Evolutionary conservation across 208 protist genomes (phyloP).

Genomic region (Vickermania ingenoplastis): DNA sequence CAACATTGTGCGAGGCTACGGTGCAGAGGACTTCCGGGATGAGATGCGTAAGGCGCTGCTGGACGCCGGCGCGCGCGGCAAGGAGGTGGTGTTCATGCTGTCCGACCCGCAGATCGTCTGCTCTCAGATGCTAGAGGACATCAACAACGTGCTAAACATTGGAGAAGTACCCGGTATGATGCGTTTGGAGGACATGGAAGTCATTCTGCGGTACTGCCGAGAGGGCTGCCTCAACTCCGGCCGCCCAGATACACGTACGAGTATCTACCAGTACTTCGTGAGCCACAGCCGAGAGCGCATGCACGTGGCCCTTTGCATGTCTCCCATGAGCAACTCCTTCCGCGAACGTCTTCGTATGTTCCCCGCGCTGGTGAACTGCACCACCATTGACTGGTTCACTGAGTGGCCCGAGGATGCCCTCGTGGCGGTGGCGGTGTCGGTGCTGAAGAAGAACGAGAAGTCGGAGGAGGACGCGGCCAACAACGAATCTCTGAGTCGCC

Average conservation of each 20-base stretch:
- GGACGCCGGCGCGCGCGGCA: slow-evolving; percentile 65
- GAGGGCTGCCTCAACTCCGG: slow-evolving; percentile 57
- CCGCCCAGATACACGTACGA: slow-evolving; percentile 81
- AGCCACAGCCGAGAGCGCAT: slow-evolving; percentile 87
- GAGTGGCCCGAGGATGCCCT: slow-evolving; percentile 93
- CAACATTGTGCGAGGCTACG: slow-evolving; percentile 86
- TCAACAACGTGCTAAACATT: slow-evolving; percentile 96
- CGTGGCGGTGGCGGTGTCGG: slow-evolving; percentile 59
- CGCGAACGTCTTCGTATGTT: slow-evolving; percentile 92
- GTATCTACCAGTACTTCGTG: slow-evolving; percentile 90
- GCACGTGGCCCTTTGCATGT: slow-evolving; percentile 94
- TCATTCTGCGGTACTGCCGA: slow-evolving; percentile 80
- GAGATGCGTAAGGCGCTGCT: slow-evolving; percentile 87
- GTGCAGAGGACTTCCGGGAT: slow-evolving; percentile 89
- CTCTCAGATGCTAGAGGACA: slow-evolving; percentile 93
- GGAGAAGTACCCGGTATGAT: slow-evolving; percentile 96
- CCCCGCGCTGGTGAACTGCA: slow-evolving; percentile 96
- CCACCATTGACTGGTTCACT: slow-evolving; percentile 96
- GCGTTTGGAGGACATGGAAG: slow-evolving; percentile 89
- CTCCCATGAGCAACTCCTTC: slow-evolving; percentile 91
- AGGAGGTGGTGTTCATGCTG: slow-evolving; percentile 90
- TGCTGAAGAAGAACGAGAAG: slow-evolving; percentile 16
- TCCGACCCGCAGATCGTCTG: slow-evolving; percentile 92
- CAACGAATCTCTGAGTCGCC: slow-evolving; percentile 33
- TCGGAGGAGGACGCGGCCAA: slow-evolving; percentile 13